Evolutionary conservation across 345 rosid genomes (phyloP).

Genomic region (Pistacia atlantica): DNA sequence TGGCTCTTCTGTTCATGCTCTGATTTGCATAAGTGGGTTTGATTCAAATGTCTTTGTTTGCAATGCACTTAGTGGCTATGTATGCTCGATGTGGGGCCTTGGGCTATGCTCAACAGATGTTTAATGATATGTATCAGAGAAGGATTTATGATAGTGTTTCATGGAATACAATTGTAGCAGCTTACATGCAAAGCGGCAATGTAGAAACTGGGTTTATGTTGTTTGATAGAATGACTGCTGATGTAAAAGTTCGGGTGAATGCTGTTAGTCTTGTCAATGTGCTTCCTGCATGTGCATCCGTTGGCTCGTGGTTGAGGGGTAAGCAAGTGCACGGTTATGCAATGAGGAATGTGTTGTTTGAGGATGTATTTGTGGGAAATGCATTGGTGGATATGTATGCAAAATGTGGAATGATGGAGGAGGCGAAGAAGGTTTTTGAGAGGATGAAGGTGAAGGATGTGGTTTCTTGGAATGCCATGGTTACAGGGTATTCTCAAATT

Average conservation of each 20-base stretch:
- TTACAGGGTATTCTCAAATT: slow-evolving; percentile 73
- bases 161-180: slow-evolving; percentile 71
- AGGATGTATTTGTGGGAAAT: slow-evolving; percentile 70
- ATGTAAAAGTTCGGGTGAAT: slow-evolving; percentile 43
- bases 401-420: slow-evolving; percentile 67
- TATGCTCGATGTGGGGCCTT: slow-evolving; percentile 58
- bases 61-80: slow-evolving; percentile 65
- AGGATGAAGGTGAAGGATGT: slow-evolving; percentile 67
- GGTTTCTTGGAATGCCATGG: slow-evolving; percentile 91
- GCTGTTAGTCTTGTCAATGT: slow-evolving; percentile 69
- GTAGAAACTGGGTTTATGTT: slow-evolving; percentile 38
- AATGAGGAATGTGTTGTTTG: slow-evolving; percentile 45
- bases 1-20: slow-evolving; percentile 58
- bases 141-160: slow-evolving; percentile 63
- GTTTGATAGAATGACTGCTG: slow-evolving; percentile 54
- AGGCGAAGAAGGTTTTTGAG: slow-evolving; percentile 56
- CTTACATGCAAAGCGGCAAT: slow-evolving; percentile 55
- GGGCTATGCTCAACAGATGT: slow-evolving; percentile 60
- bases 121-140: slow-evolving; percentile 57
- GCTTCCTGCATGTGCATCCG: slow-evolving; percentile 63
- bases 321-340: slow-evolving; percentile 66
- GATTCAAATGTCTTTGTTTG: slow-evolving; percentile 66
- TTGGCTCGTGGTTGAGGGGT: slow-evolving; percentile 44
- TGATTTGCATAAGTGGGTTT: slow-evolving; percentile 48
- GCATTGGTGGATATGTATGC: slow-evolving; percentile 88